Base-by-base conservation (phyloP, 2,329 filamentous ascomycete genomes). In the Monilinia fructicola region DNA sequence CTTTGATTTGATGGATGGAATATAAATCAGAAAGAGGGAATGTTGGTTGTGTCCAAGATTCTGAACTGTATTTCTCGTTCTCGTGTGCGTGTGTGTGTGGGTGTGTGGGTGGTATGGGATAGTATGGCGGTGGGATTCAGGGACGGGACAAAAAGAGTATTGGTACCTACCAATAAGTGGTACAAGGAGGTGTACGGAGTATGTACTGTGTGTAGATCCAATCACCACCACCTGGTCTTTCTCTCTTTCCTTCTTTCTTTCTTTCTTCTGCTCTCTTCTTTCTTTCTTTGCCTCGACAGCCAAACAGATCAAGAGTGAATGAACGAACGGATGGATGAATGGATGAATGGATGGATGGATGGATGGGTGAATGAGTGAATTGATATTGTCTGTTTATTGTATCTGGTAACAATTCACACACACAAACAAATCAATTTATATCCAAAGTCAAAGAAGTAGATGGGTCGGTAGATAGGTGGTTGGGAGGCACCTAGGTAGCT, bases 1-100 rank as follows among this genome's bases (percentile, higher is more conserved):
- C 21, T 60, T 60, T 35, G 31, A 35, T 35, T 35, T 38, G 44
- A 23, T 60, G 21, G 31, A 9, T 26, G 44, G 50, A 31, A 50
- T 14, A n/a, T 26, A 38, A 35, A 50, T 35, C 4, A 18, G 48
- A 46, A 42, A 48, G n/a, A n/a, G n/a, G 42, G 21, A 48, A 23
- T 59, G 56, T 59, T 59, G 42, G 56, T 48, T 46, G 9, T 42
- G 56, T 35, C 42, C 42, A 59, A 59, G 42, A 35, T 59, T 48
- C 11, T 48, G 28, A 35, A 6, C 26, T 48, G 35, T 18, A 7
- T 46, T 3, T 46, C 16, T 35, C 31, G 31, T 46, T 46, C 44
- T 46, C 21, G 44, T 46, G 21, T 21, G 18, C n/a, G n/a, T n/a
- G n/a, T n/a, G n/a, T n/a, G n/a, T 21, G 16, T n/a, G 14, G 16